Conservation (phyloP, 2,329 filamentous ascomycete species). For the Xylaria sp. region DNA sequence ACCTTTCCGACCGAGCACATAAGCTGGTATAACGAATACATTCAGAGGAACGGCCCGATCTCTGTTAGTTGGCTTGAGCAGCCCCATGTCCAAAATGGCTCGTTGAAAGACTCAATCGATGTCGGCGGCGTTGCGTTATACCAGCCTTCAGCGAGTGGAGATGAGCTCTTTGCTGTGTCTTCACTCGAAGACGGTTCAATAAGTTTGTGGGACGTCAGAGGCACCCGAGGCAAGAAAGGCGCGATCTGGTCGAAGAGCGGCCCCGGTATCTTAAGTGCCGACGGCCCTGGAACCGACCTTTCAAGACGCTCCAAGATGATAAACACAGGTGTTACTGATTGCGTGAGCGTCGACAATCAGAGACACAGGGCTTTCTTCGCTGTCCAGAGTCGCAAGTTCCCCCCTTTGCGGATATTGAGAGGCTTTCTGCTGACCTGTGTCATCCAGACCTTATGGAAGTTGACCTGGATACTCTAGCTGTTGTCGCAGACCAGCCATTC, state of each 20-base stretch:
- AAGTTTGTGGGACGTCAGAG: slow-evolving; percentile 80
- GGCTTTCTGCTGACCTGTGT: slow-evolving; percentile 15
- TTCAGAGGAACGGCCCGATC: slow-evolving; percentile 77
- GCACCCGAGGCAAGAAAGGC: slow-evolving; percentile 57
- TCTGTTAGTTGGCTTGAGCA: slow-evolving; percentile 76
- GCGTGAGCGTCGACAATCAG: slow-evolving; percentile 75
- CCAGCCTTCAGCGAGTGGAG: slow-evolving; percentile 52
- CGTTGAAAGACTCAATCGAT: slow-evolving; percentile 57
- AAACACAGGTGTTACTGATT: slow-evolving; percentile 76
- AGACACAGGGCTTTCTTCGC: slow-evolving; percentile 76
- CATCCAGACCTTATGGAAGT: slow-evolving; percentile 71
- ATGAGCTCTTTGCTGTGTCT: slow-evolving; percentile 66
- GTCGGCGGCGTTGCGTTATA: slow-evolving; percentile 74
- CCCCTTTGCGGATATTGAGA: not conserved
- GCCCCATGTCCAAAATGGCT: slow-evolving; percentile 50
- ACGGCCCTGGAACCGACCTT: slow-evolving; percentile 49
- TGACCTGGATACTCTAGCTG: slow-evolving; percentile 72
- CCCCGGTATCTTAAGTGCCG: slow-evolving; percentile 67
- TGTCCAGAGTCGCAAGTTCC: slow-evolving; percentile 66
- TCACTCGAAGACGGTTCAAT: slow-evolving; percentile 86
- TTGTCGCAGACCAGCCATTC: slow-evolving; percentile 71
- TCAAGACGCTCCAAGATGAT: slow-evolving; percentile 63
- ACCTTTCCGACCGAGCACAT: slow-evolving; percentile 71
- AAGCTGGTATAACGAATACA: slow-evolving; percentile 88
- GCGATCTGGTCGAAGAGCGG: slow-evolving; percentile 67